Evolutionary conservation across 2,329 filamentous ascomycete genomes (phyloP).

Genomic region (Aspergillus sp.): DNA sequence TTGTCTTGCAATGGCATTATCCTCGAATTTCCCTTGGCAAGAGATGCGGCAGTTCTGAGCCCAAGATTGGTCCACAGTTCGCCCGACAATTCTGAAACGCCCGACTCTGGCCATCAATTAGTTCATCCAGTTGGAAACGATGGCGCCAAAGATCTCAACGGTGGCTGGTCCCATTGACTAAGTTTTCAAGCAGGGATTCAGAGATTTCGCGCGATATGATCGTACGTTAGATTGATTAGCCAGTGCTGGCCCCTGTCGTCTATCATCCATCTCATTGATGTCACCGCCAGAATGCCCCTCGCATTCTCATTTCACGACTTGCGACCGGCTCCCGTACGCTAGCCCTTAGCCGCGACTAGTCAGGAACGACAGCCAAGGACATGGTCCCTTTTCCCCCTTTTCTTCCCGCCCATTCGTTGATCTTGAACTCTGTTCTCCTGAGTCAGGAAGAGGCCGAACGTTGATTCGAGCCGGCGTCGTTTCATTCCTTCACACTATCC

Average conservation of each 20-base stretch:
- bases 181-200: background rate
- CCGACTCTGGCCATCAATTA: slow-evolving; percentile 1
- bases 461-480: slow-evolving; percentile 1
- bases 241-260: background rate
- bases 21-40: background rate
- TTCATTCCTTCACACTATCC: slow-evolving; percentile 1
- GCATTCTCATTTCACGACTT: slow-evolving; percentile 1
- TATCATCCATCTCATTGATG: slow-evolving; percentile 1
- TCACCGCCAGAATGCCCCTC: slow-evolving; percentile 6
- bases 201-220: background rate
- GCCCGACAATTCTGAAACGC: slow-evolving; percentile 7
- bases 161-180: background rate
- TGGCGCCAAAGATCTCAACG: background rate
- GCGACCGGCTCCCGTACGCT: slow-evolving; percentile 1
- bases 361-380: slow-evolving; percentile 4
- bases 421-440: background rate
- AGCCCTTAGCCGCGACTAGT: slow-evolving; percentile 3
- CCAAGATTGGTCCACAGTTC: slow-evolving; percentile 8
- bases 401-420: background rate
- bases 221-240: background rate
- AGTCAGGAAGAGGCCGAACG: background rate
- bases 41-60: background rate
- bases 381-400: background rate
- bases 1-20: background rate
- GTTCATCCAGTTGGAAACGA: background rate